Conservation (phyloP, 2,329 filamentous ascomycete species). For the Ascochyta koolunga region DNA sequence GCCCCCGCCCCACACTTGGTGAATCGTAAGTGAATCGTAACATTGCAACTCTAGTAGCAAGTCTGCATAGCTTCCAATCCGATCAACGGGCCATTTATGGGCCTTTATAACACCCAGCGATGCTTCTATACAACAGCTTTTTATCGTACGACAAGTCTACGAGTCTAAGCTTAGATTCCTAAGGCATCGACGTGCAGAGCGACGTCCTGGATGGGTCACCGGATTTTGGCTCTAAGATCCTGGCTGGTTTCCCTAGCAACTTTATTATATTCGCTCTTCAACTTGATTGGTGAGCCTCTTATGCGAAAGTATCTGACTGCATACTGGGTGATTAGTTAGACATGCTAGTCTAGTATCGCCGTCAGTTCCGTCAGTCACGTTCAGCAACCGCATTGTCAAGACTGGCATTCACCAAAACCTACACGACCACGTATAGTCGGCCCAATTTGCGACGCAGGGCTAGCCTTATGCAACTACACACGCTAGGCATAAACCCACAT, state of each 20-base stretch:
- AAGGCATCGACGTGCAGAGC: constrained; percentile 13
- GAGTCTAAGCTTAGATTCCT: constrained; percentile 4
- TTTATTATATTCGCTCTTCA: not conserved
- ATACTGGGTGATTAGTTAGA: not conserved
- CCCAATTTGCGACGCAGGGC: not conserved
- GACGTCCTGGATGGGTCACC: constrained; percentile 22
- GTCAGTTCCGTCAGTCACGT: not conserved
- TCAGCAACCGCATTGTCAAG: not conserved
- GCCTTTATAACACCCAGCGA: not conserved
- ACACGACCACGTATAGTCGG: not conserved
- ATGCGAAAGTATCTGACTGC: not conserved
- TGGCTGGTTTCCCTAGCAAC: constrained; percentile 19
- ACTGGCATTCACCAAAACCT: not conserved
- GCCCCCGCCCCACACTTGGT: not conserved
- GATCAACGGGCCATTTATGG: not conserved
- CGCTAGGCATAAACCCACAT: not conserved
- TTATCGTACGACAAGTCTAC: not conserved
- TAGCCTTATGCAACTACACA: constrained; percentile 1
- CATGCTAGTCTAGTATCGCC: not conserved
- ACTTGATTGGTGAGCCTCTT: constrained; percentile 10
- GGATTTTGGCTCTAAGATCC: constrained; percentile 31
- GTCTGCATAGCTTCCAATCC: constrained; percentile 1
- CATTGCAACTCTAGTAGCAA: not conserved
- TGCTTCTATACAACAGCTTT: not conserved
- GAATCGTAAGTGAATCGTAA: not conserved